Base-by-base conservation (phyloP, 1,284 basidiomycete genomes). In the Spongispora temasekensis region DNA sequence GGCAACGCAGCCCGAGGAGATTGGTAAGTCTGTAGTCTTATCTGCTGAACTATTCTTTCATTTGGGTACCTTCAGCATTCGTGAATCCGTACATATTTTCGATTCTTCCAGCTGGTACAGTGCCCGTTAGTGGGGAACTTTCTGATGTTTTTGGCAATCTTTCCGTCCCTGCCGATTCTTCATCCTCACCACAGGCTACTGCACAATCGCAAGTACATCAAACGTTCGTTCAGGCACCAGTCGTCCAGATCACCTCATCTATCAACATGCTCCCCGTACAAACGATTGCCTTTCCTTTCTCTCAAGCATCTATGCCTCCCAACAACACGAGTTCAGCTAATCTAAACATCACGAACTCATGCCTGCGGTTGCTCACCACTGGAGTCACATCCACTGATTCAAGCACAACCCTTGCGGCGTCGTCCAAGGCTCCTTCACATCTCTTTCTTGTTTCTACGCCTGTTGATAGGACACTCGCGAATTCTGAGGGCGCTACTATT, bases 41-140 rank as follows among this genome's bases (percentile, higher is more conserved):
- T 13, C 31, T 27, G 25, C 34, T 56, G 50, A 34, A 6, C 2
- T 5, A 27, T 52, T 7, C 13, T 58, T 31, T 40, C 19, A 10
- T 2, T 27, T 42, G 30, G 30, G 34, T 7, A 2, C 32, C 8
- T 37, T 46, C 59, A 93, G 94, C 88, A 1, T 92, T 88, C 62
- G 79, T 91, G 35, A 90, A 89, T 67, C 95, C 95, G 1, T 97
- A 95, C 71, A 82, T 97, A 40, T 85, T 97, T 69, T 88, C 93
- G 1, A 78, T 92, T 13, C 78, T 96, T 6, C 90, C 94, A 1
- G 77, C 89, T 0, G 87, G 88, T 1, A 80, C 86, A 2, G 79
- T 89, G 3, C 80, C 86, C 2, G 64, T 70, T 2, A 68, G 72
- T 1, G 67, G 67, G 40, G 72, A 73, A 53, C 15, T 7, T 13